phyloP scores from a whole-genome alignment of 2,329 filamentous ascomycete genomes.

The Clarireedia monteithiana region DNA sequence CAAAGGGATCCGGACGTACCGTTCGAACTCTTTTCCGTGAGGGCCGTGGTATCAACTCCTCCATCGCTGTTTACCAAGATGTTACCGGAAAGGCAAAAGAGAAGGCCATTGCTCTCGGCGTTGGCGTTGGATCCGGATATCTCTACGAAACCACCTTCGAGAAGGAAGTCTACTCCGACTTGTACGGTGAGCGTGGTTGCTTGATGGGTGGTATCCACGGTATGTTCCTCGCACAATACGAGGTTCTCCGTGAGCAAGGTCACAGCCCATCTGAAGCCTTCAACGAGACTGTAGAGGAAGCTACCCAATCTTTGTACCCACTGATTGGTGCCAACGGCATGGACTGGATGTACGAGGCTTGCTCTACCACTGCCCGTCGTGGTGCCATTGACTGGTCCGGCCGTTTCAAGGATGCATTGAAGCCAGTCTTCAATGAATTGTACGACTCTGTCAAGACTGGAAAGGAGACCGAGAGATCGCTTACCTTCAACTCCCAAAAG shows the following conservation, averaged over 20 bases:
- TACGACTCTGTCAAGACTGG: constrained; percentile 91
- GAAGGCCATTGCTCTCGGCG: constrained; percentile 93
- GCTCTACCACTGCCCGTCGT: constrained; percentile 96
- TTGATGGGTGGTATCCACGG: constrained; percentile 99
- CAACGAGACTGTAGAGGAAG: constrained; percentile 99
- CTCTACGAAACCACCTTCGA: constrained; percentile 99
- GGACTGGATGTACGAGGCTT: constrained; percentile 99
- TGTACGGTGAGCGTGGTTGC: constrained; percentile 99
- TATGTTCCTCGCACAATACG: constrained; percentile 99
- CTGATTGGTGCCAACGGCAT: constrained; percentile 96
- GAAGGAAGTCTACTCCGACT: constrained; percentile 99
- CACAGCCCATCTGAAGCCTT: constrained; percentile 97
- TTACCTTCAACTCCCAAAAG: constrained; percentile 92
- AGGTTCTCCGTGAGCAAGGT: constrained; percentile 97
- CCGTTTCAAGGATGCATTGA: constrained; percentile 95
- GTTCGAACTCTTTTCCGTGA: constrained; percentile 98
- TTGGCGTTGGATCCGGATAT: constrained; percentile 95
- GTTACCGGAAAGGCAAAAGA: constrained; percentile 97
- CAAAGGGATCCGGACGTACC: constrained; percentile 98
- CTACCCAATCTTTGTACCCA: constrained; percentile 95
- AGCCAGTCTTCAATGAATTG: constrained; percentile 96
- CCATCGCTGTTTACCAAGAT: constrained; percentile 96
- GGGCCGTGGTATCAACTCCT: constrained; percentile 99
- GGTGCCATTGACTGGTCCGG: constrained; percentile 98
- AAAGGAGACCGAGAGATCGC: constrained; percentile 88